Evolutionary conservation across 2,329 filamentous ascomycete genomes (phyloP), one percentile per base, ranked within the genome.

Genomic region (Colletotrichum sojae): DNA sequence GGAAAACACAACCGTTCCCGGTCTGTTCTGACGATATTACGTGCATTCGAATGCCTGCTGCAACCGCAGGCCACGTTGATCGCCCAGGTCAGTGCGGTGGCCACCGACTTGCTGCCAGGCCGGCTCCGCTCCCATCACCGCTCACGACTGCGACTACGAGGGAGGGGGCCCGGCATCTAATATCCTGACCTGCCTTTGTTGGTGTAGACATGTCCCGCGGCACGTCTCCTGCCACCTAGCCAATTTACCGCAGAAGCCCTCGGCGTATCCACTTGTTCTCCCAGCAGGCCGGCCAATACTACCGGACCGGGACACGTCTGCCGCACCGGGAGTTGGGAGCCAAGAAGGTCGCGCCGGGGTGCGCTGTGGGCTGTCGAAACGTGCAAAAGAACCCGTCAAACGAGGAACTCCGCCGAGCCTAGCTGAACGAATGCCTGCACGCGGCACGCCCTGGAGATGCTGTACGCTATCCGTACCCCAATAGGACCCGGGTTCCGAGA

Each of bases 1-100:
- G 61, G 65, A 20, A 49, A 64, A 46, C 27, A 52, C 18, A 25
- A 18, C 60, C 65, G 65, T 54, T 46, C 54, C 65, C 25, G 55
- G 65, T 59, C 61, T 16, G 22, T 5, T 39, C 18, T 48, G 65
- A 54, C 22, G 59, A 56, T 46, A 59, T 65, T 68, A 52, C 49
- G 48, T 40, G 61, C 65, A 59, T 68, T 43, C 54, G 15, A 48
- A 51, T 48, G 25, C n/a, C 49, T 62, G 49, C 39, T 45, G 45
- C n/a, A 5, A n/a, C 52, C 49, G 51, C 20, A 27, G 31, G 25
- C 16, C 20, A 58, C 54, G 31, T 40, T 49, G 48, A 43, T 43
- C 40, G 16, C 31, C 6, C 8, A 36, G 31, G 31, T 36, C 31
- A 36, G 31, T 36, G 31, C 31, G 31, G 9, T 36, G 31, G 31